These are phyloP conservation scores for Nasturtium officinale DNA, from an alignment of 345 rosid species.

Conservation along the genomic window DNA sequence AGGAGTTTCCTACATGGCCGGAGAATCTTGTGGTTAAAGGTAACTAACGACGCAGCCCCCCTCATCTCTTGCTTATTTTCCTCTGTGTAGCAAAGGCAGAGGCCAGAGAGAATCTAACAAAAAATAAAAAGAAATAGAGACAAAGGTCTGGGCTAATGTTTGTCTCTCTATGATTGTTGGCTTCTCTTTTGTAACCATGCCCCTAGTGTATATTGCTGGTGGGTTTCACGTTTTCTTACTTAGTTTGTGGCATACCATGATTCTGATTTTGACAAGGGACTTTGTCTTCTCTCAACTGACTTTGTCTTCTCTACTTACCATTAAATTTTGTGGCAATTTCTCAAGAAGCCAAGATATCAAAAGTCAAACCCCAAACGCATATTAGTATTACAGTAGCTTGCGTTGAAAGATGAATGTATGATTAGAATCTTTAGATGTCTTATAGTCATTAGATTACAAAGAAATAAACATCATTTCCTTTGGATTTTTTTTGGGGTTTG, in stretches of 20 bases:
- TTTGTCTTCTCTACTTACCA: not conserved
- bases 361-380: constrained; percentile 18
- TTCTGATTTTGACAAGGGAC: constrained; percentile 1
- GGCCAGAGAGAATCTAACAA: not conserved
- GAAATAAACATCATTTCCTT: not conserved
- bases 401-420: constrained; percentile 10
- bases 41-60: constrained; percentile 30
- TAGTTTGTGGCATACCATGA: constrained; percentile 46
- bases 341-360: constrained; percentile 16
- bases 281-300: constrained; percentile 18
- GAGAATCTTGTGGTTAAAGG: constrained; percentile 44
- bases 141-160: not conserved
- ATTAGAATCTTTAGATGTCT: not conserved
- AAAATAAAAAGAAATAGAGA: not conserved
- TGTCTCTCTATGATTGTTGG: not conserved
- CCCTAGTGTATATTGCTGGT: constrained; percentile 22
- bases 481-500: not conserved
- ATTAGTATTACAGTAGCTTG: constrained; percentile 6
- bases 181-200: constrained; percentile 33
- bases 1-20: constrained; percentile 45
- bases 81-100: not conserved
- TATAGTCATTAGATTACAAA: not conserved
- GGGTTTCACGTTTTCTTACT: constrained; percentile 42
- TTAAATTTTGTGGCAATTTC: not conserved
- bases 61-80: constrained; percentile 18